A percentile compares a stretch with the other conserved stretches of the same genome.
These are phyloP conservation scores for Lachancea kluyveri DNA, from an alignment of 805 yeast species.

Conservation along the genomic window DNA sequence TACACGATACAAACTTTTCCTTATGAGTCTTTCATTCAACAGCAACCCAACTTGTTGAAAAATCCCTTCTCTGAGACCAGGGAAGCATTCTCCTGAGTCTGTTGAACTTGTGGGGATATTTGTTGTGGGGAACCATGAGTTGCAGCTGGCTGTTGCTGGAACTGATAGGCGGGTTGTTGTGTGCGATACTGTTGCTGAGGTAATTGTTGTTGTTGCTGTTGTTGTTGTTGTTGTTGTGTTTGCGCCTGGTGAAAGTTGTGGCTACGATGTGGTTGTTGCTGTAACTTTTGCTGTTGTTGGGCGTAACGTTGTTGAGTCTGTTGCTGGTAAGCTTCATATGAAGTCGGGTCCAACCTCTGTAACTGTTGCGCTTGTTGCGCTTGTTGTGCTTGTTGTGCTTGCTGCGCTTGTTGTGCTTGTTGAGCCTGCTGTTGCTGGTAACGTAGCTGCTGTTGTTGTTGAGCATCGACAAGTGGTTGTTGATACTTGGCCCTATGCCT, in stretches of 20 bases:
- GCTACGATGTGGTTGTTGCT: slow-evolving; percentile 11
- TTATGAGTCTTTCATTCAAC: too few species aligned
- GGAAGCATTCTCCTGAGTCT: slow-evolving; percentile 15
- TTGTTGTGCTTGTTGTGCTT: slow-evolving; percentile 8
- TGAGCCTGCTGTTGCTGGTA: slow-evolving; percentile 24
- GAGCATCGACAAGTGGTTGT: slow-evolving; percentile 19
- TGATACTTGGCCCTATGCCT: slow-evolving; percentile 33
- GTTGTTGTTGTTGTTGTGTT: slow-evolving; percentile 12
- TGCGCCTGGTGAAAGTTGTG: slow-evolving; percentile 5
- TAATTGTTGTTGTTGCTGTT: slow-evolving; percentile 7
- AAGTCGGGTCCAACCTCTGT: slow-evolving; percentile 37
- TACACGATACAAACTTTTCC: too few species aligned
- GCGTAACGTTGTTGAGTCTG: slow-evolving; percentile 32
- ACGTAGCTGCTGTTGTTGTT: slow-evolving; percentile 16
- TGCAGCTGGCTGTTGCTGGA: slow-evolving; percentile 9
- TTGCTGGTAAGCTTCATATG: slow-evolving; percentile 34
- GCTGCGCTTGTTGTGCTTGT: slow-evolving; percentile 11
- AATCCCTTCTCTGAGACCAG: slow-evolving; percentile 26
- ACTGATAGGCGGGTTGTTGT: slow-evolving; percentile 14
- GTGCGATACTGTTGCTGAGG: slow-evolving; percentile 13
- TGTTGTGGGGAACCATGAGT: slow-evolving; percentile 4
- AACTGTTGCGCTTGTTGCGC: slow-evolving; percentile 14
- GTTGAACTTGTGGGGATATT: slow-evolving; percentile 1
- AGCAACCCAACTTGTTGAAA: slow-evolving; percentile 31
- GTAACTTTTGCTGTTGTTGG: slow-evolving; percentile 25